Conservation (phyloP, 306 rosid species). For the Mucuna pruriens region DNA sequence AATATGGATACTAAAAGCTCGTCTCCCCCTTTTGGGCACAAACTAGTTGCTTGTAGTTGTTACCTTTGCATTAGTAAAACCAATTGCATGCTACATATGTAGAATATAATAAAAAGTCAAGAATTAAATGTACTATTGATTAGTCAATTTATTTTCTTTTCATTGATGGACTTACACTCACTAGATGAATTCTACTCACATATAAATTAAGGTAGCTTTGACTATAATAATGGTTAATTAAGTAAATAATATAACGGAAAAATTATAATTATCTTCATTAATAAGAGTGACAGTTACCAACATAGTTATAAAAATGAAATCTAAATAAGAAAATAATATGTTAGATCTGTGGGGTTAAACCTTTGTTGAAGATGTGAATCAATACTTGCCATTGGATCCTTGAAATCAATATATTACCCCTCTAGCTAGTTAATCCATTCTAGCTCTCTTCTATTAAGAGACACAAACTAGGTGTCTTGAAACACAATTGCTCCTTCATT, state of each 20-base stretch:
- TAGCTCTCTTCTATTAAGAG: conserved; percentile 47
- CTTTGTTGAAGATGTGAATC: conserved; percentile 21
- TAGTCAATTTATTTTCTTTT: neutral
- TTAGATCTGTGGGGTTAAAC: neutral
- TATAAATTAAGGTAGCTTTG: conserved; percentile 27
- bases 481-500: conserved; percentile 34
- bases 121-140: neutral
- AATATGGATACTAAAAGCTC: neutral
- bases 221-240: conserved; percentile 34
- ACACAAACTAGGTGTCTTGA: conserved; percentile 39
- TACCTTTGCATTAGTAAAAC: neutral
- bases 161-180: neutral
- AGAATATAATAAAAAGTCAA: neutral
- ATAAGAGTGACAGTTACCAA: conserved; percentile 39
- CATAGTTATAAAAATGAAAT: conserved; percentile 31
- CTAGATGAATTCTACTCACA: neutral
- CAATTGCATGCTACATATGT: neutral
- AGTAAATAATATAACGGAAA: conserved; percentile 47
- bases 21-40: neutral
- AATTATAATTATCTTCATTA: conserved; percentile 34
- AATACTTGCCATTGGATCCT: conserved; percentile 45
- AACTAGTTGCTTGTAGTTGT: neutral
- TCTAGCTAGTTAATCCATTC: conserved; percentile 44
- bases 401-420: conserved; percentile 9
- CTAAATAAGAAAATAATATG: neutral